Base-by-base conservation (phyloP, 2,329 filamentous ascomycete species). In the Talaromyces sp. region DNA sequence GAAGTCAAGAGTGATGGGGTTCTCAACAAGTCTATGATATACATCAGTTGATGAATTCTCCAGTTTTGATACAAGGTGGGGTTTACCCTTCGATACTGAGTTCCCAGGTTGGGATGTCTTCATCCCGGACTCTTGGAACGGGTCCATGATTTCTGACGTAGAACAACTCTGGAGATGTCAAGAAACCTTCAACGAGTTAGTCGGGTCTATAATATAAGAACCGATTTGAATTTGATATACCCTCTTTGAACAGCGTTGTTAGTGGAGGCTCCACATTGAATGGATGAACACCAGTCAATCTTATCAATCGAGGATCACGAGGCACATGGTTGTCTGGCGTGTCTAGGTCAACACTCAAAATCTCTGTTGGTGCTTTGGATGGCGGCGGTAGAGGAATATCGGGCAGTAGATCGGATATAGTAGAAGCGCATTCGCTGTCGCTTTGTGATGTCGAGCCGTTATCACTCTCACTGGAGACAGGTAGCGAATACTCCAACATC, bases 121-220 rank as follows among this genome's bases (percentile, higher is more conserved):
- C 81, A 68, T 96, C 91, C 9, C 84, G 82, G 19, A 95, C 90
- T 63, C 86, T 81, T 0, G 93, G 93, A 8, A 97, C 93, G 0
- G 87, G 81, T 15, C 93, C 93, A 80, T 97, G 93, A 72, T 97
- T 97, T 41, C 93, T 84, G 9, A 97, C 93, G 75, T 96, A 97
- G 78, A 96, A 95, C 1, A 97, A 82, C 70, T 96, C 90, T 13
- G 92, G 90, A 45, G 89, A 91, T 0, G 93, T 97, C 43, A 97
- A 81, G 73, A 97, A 97, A 0, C 93, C 92, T 80, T 59, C n/a
- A 3, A 27, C 22, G 31, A 43, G 35, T 45, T 19, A 59, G 39
- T 33, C 56, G 22, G 15, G 3, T 31, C 1, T 27, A 15, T 27
- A 31, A 41, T 19, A 27, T 25, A 19, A 33, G 11, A 43, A 17